Conservation (phyloP, 2,329 filamentous ascomycete genomes). For the Talaromyces sp. region DNA sequence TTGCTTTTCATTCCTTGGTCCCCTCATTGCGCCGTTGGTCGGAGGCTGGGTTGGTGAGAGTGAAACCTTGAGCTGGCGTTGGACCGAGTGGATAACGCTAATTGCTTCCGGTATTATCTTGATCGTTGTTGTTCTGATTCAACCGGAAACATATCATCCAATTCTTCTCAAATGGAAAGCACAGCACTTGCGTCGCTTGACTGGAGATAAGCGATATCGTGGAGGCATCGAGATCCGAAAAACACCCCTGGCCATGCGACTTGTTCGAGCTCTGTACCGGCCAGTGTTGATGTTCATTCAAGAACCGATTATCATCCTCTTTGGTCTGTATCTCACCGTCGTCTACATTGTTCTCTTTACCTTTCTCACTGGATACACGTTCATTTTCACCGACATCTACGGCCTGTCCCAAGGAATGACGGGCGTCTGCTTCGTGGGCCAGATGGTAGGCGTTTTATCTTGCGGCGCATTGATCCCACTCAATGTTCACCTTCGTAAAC, state of each 20-base stretch:
- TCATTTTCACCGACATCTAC: constrained; percentile 48
- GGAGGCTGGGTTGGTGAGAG: constrained; percentile 42
- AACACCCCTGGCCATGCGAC: constrained; percentile 33
- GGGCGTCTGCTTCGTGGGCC: constrained; percentile 46
- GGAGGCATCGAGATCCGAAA: constrained; percentile 44
- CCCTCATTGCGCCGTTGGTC: constrained; percentile 37
- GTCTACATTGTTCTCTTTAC: constrained; percentile 30
- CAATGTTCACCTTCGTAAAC: constrained; percentile 41
- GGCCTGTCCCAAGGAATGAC: constrained; percentile 41
- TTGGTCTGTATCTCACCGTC: constrained; percentile 23
- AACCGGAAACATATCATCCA: constrained; percentile 50
- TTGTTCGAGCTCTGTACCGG: constrained; percentile 44
- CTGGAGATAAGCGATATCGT: constrained; percentile 44
- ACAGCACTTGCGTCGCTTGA: constrained; percentile 34
- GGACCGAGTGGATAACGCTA: constrained; percentile 43
- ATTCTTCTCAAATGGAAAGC: constrained; percentile 45
- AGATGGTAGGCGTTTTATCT: constrained; percentile 40
- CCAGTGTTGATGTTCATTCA: constrained; percentile 46
- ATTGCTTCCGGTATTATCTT: constrained; percentile 33
- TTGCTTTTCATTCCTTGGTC: constrained; percentile 38
- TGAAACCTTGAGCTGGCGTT: constrained; percentile 41
- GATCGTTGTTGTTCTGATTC: constrained; percentile 36
- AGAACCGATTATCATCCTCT: constrained; percentile 32
- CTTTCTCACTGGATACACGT: constrained; percentile 44
- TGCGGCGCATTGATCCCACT: constrained; percentile 39